Base-by-base conservation (phyloP, 2,329 filamentous ascomycete species). In the Mariannaea elegans region DNA sequence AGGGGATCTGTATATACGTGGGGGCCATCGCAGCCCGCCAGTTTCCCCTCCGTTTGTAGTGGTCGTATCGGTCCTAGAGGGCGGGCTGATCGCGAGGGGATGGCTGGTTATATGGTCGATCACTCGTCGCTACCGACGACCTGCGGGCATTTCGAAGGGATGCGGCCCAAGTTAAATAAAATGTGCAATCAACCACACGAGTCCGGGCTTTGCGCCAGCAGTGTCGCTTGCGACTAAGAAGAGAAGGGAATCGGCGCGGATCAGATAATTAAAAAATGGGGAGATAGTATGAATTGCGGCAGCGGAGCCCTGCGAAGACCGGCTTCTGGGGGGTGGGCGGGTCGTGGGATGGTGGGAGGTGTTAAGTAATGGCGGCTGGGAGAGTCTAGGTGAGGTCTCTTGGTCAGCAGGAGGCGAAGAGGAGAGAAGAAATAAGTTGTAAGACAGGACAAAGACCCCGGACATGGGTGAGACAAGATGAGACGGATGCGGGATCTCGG, bases 1-100 rank as follows among this genome's bases (percentile, higher is more conserved):
- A 67, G 24, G 83, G 81, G 58, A 87, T 76, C 58, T 78, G 74
- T 62, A 83, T 82, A 59, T 82, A 76, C 57, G 79, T 63, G 27
- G 84, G 83, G 53, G 83, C 83, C 85, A 87, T 87, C 56, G 53
- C 58, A 39, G 27, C 27, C 41, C 32, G 57, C 32, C 29, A 29
- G 23, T 24, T 10, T 29, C 14, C 21, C 24, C 34, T 45, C 39
- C 4, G 46, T 6, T 51, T 23, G 18, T 19, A 31, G 19, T 32
- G 45, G 10, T 44, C 31, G 23, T 54, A 31, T 29, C 18, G 41
- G 54, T 16, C 13, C 32, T 4, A 45, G 29, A 10, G 42, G 48
- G 38, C 31, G 52, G 52, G 12, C 44, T 54, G 42, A 27, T 27
- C 24, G 9, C 6, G 24, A 27, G 44, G 27, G 27, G 52, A 19